Percentiles rank a stretch among this genome's conserved stretches.
Conservation (phyloP, 2,329 filamentous ascomycete genomes). For the Cladosporium phlei region DNA sequence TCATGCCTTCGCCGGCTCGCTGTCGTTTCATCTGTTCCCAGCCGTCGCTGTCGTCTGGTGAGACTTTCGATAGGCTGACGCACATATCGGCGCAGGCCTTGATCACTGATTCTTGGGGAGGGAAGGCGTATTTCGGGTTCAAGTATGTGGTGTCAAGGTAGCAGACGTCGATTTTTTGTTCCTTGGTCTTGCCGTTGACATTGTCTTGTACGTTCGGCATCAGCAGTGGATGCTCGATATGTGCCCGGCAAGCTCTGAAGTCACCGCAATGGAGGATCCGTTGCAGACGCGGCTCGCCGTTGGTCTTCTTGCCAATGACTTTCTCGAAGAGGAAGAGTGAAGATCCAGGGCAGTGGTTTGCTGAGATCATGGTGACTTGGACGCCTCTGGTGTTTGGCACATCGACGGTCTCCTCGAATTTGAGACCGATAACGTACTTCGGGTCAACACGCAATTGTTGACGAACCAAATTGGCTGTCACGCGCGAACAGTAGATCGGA, state of each 20-base stretch:
- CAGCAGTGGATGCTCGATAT: constrained; percentile 76
- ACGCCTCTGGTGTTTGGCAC: constrained; percentile 79
- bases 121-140: constrained; percentile 92
- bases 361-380: constrained; percentile 86
- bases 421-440: constrained; percentile 77
- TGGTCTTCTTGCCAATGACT: constrained; percentile 55
- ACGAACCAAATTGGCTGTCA: constrained; percentile 83
- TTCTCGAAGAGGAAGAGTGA: constrained; percentile 93
- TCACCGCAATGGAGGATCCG: constrained; percentile 93
- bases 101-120: constrained; percentile 82
- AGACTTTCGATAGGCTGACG: constrained; percentile 66
- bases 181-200: constrained; percentile 63
- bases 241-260: constrained; percentile 82
- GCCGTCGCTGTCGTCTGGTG: constrained; percentile 51
- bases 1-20: constrained; percentile 55
- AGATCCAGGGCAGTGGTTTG: constrained; percentile 94
- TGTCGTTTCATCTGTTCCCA: constrained; percentile 55
- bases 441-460: constrained; percentile 81
- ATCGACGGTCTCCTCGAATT: constrained; percentile 75
- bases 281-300: constrained; percentile 54
- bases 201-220: constrained; percentile 68
- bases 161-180: constrained; percentile 90
- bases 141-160: constrained; percentile 97
- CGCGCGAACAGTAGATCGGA: constrained; percentile 91
- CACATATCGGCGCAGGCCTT: constrained; percentile 83